A percentile compares a stretch with the other conserved stretches of the same genome.
Conservation (phyloP, 176 grass and related monocot genomes). For the Aechmea fasciata region DNA sequence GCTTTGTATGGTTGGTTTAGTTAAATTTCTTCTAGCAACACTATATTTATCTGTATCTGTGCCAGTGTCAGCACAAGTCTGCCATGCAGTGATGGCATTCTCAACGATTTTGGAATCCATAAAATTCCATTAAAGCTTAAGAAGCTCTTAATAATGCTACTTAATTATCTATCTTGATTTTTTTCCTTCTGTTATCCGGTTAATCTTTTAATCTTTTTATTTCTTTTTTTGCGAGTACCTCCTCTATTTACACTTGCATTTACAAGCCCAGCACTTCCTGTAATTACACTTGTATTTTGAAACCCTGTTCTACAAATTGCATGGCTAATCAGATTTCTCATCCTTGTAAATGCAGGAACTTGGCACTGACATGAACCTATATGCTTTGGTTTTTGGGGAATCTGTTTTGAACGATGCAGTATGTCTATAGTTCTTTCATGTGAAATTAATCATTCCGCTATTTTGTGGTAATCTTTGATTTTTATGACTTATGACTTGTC, state of each 20-base stretch:
- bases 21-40: too few species aligned
- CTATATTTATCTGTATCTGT: too few species aligned
- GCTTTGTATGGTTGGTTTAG: too few species aligned
- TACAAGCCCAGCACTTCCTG: background rate
- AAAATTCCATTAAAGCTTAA: background rate
- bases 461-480: constrained; percentile 2
- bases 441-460: background rate
- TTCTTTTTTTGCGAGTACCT: background rate
- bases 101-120: background rate
- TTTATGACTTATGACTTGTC: constrained; percentile 21
- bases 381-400: constrained; percentile 97
- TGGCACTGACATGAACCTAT: constrained; percentile 88
- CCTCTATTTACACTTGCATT: background rate
- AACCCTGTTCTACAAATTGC: background rate
- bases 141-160: background rate
- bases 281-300: background rate
- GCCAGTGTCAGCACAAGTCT: too few species aligned
- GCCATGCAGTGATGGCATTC: background rate
- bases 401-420: constrained; percentile 98
- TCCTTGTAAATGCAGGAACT: constrained; percentile 55
- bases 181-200: background rate
- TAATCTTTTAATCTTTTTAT: background rate
- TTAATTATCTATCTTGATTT: background rate
- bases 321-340: background rate
- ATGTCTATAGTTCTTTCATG: constrained; percentile 37